Evolutionary conservation across 2,329 filamentous ascomycete genomes (phyloP).

Genomic region (Thermothelomyces thermophilus): DNA sequence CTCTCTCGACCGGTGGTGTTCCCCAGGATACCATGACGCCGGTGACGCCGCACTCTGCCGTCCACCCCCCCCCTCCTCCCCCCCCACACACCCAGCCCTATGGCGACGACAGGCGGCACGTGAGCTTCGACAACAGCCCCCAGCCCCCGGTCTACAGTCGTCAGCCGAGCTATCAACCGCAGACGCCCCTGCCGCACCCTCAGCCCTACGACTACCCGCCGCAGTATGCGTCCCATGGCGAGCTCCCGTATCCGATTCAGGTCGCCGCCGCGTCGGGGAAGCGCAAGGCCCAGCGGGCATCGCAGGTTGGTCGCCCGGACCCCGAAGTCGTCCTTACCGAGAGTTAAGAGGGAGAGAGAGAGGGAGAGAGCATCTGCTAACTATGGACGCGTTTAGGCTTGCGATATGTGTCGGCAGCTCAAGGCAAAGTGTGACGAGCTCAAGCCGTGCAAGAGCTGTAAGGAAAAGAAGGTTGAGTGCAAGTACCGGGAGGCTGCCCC

Average conservation of each 20-base stretch:
- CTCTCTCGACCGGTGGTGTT: slow-evolving; percentile 45
- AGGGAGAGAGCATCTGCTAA: too few species aligned
- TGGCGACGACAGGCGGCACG: slow-evolving; percentile 44
- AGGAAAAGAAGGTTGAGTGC: slow-evolving; percentile 76
- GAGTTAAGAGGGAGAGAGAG: not conserved
- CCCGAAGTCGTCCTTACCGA: not conserved
- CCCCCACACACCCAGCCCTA: slow-evolving; percentile 33
- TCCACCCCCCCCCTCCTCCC: slow-evolving; percentile 24
- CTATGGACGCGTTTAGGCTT: slow-evolving; percentile 56
- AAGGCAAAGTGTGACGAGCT: slow-evolving; percentile 92
- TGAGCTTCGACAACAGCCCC: slow-evolving; percentile 46
- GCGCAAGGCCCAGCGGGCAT: slow-evolving; percentile 59
- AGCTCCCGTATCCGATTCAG: slow-evolving; percentile 33
- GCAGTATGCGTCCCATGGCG: slow-evolving; percentile 33
- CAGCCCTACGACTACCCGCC: slow-evolving; percentile 30
- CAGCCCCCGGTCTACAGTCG: slow-evolving; percentile 36
- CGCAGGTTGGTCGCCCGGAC: slow-evolving; percentile 41
- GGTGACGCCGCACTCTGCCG: slow-evolving; percentile 32
- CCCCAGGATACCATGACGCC: slow-evolving; percentile 30
- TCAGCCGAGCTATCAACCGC: slow-evolving; percentile 36
- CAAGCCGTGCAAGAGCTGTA: slow-evolving; percentile 77
- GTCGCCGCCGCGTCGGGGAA: slow-evolving; percentile 44
- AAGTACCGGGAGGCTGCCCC: slow-evolving; percentile 86
- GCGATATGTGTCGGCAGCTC: slow-evolving; percentile 77
- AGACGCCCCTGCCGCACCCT: slow-evolving; percentile 35